Evolutionary conservation across 139 green algal genomes (phyloP).

Genomic region (Chlamydomonas applanata): DNA sequence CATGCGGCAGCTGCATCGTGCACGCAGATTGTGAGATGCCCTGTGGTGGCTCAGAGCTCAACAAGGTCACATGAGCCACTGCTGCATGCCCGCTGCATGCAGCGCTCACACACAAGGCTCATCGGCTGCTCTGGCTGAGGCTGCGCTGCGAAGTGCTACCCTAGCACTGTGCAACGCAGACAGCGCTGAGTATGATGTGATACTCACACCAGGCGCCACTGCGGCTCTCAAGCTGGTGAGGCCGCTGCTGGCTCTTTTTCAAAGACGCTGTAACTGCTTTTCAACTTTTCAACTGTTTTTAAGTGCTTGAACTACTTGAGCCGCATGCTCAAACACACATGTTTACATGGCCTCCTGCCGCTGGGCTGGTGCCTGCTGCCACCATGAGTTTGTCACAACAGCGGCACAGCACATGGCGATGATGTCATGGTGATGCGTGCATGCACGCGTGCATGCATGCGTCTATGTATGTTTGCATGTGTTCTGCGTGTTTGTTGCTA

Average conservation of each 20-base stretch:
- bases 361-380: no score
- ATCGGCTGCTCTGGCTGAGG: background rate
- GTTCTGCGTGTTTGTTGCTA: background rate
- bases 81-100: background rate
- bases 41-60: background rate
- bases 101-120: background rate
- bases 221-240: conserved; percentile 70
- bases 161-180: conserved; percentile 36
- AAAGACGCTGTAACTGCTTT: no score
- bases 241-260: no score
- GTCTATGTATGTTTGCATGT: background rate
- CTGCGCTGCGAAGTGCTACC: conserved; percentile 25
- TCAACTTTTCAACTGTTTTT: no score
- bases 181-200: conserved; percentile 43
- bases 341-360: no score
- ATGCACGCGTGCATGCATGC: background rate
- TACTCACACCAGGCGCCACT: conserved; percentile 71
- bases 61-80: background rate
- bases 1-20: no score
- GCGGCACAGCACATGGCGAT: no score
- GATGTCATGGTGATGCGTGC: no score
- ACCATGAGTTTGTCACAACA: no score
- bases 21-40: no score
- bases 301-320: no score
- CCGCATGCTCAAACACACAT: no score